A percentile compares a stretch with the other conserved stretches of the same genome.
These are phyloP conservation scores for Cordyceps farinosa DNA, from an alignment of 2,329 filamentous ascomycete species.

Conservation along the genomic window DNA sequence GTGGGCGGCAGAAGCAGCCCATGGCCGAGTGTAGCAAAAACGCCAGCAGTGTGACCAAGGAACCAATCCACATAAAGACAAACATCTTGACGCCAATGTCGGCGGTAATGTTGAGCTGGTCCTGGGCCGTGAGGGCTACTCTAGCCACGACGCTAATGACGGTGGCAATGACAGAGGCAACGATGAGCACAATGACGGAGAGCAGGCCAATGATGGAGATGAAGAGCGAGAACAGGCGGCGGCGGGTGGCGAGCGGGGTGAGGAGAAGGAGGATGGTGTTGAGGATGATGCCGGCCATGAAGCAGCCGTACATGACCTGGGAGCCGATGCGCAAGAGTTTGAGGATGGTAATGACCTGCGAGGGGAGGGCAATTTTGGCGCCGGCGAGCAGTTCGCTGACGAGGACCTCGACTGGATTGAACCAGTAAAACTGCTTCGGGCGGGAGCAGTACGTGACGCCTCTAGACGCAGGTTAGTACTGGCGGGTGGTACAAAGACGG, in stretches of 20 bases:
- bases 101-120: conserved; percentile 72
- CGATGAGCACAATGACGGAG: conserved; percentile 62
- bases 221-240: conserved; percentile 63
- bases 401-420: conserved; percentile 83
- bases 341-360: conserved; percentile 69
- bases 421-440: conserved; percentile 75
- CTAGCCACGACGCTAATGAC: conserved; percentile 81
- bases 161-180: conserved; percentile 72
- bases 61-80: conserved; percentile 84
- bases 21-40: conserved; percentile 72
- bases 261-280: conserved; percentile 70
- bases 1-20: conserved; percentile 66
- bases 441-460: conserved; percentile 74
- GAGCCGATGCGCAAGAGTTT: conserved; percentile 70
- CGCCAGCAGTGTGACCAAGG: conserved; percentile 62
- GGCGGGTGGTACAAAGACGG: not conserved
- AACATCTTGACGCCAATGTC: conserved; percentile 72
- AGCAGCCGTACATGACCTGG: conserved; percentile 86
- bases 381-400: conserved; percentile 75
- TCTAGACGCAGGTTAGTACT: conserved; percentile 30
- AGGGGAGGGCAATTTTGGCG: conserved; percentile 77
- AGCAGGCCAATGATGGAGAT: conserved; percentile 66
- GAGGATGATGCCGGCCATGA: conserved; percentile 67
- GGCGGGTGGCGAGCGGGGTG: conserved; percentile 52
- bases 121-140: conserved; percentile 67